Evolutionary conservation across 371 early-diverging fungal genomes (phyloP), one percentile per base, ranked within the genome.

Genomic region (Rhizopus microsporus): DNA sequence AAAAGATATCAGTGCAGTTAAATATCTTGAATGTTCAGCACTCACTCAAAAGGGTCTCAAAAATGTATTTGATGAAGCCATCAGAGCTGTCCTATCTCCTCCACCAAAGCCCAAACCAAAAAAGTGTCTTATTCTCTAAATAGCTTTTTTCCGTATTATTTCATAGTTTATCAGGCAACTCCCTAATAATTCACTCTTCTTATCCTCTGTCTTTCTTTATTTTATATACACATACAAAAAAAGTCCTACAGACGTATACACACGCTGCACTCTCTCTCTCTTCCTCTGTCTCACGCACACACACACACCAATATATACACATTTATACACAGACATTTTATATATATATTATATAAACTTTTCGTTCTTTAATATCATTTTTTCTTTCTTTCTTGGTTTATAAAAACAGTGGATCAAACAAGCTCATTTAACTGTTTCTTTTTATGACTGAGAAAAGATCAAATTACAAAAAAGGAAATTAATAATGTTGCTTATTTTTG

Each of bases 21-120:
- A 90, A 62, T 98, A 98, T 74, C 86, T 98, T 40, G 99, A 99
- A 84, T 99, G 99, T 75, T 97, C 98, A 16, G 96, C 99, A n/a
- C 80, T 96, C 63, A 97, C 97, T 54, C 96, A 97, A 75, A 95
- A 95, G 74, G 98, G 98, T 37, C 80, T 98, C 57, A 96, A 97
- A 85, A 94, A 91, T 67, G 97, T 98, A 56, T 99, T 98, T 86
- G 97, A 99, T 72, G 93, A 94, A 67, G 98, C 97, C 39, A 97
- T 97, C 62, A 88, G 97, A 47, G 97, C 97, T n/a, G 98, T 93
- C 10, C 78, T 96, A 60, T 75, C 80, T 57, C 90, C 92, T 31
- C 74, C 80, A 46, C 75, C 74, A 49, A 88, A 74, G 65, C 78
- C 75, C 66, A 72, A 73, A 55, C 17, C 17, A 29, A 90, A 88